Evolutionary conservation across 192 early-diverging fungal genomes (phyloP), one percentile per base, ranked within the genome.

Genomic region (Backusella sp.): DNA sequence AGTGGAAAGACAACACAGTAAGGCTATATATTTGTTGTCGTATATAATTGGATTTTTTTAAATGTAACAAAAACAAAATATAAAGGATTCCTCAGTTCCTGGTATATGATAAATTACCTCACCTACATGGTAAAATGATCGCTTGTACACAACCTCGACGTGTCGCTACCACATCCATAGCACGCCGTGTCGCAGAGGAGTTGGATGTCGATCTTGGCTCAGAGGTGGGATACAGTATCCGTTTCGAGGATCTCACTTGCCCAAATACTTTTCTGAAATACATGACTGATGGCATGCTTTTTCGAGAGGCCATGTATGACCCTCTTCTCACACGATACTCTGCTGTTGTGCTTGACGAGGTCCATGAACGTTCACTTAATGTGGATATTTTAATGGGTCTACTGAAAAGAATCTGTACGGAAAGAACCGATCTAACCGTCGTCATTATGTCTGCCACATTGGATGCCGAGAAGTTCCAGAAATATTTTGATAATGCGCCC

Each of bases 371-470:
- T 66, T 98, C 97, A 32, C 83, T 99, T 37, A 86, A 90, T 73
- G 98, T 97, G 28, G 98, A 99, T 85, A 97, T 99, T 79, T 85
- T 99, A 66, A 98, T 99, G 98, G 97, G 95, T 26, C 86, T 99
- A 49, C 86, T 99, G 80, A 99, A 99, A 81, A 91, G 95, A 78
- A 90, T 92, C 71, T 92, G 90, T 59, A 86, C 79, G 66, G 84
- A 89, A 73, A 88, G 98, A 35, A 41, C 70, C 12, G 97, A 99
- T 81, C 83, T 99, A 49, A 96, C 96, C 77, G 86, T 99, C 32
- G 86, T 99, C 41, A 93, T 99, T 39, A 99, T 99, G 97, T 94
- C 91, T 80, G 98, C 98, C 35, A 99, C 98, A 9, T 88, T 99
- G 46, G 97, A 99, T 83, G 95, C 96, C 49, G 97, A 92, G 72